Conservation (phyloP, 306 rosid species). For the Crataegus laevigata region DNA sequence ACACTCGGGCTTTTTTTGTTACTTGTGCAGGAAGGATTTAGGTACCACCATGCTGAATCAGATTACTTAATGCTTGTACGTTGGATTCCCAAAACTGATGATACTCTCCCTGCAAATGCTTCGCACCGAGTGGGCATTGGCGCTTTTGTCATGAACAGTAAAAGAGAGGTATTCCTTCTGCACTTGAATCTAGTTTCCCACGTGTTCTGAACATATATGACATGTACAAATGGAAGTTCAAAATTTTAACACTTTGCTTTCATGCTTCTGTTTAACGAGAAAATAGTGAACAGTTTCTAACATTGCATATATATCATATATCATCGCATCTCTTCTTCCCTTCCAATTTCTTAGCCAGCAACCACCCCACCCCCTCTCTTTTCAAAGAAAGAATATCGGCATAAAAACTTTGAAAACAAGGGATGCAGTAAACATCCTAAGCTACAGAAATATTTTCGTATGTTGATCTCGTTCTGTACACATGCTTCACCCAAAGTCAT, state of each 20-base stretch:
- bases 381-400: too few relatives aligned
- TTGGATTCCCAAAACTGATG: slow-evolving; percentile 66
- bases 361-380: too few relatives aligned
- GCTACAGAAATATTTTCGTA: too few relatives aligned
- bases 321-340: too few relatives aligned
- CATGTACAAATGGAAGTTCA: background rate
- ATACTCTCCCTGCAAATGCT: slow-evolving; percentile 76
- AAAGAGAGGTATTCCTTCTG: slow-evolving; percentile 43
- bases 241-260: background rate
- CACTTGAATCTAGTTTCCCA: background rate
- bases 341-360: too few relatives aligned
- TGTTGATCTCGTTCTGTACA: too few relatives aligned
- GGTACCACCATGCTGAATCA: slow-evolving; percentile 82
- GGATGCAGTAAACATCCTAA: too few relatives aligned
- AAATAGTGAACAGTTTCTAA: background rate
- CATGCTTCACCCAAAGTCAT: too few relatives aligned
- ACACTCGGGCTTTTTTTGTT: background rate
- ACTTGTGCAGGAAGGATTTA: slow-evolving; percentile 65
- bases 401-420: too few relatives aligned
- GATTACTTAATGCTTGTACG: slow-evolving; percentile 70
- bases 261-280: background rate
- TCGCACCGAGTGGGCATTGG: slow-evolving; percentile 74
- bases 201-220: background rate
- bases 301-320: too few relatives aligned
- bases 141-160: slow-evolving; percentile 64